A percentile compares a stretch with the other conserved stretches of the same genome.
Evolutionary conservation across 305 asterid species (phyloP).

Genomic region (Plantago lanceolata): DNA sequence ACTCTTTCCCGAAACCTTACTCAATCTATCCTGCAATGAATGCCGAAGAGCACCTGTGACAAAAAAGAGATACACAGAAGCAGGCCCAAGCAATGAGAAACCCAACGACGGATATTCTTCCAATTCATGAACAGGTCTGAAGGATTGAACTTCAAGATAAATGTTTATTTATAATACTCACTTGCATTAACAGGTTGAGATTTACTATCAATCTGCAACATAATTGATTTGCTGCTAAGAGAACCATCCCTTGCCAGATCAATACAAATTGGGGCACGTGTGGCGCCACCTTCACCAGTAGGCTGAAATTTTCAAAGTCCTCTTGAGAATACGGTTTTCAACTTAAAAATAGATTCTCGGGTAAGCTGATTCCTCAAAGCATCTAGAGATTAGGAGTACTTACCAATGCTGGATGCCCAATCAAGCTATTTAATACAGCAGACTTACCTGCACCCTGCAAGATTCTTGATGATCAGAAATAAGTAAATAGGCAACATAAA

Average conservation of each 20-base stretch:
- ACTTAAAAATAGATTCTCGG: background rate
- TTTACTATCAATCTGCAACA: slow-evolving; percentile 91
- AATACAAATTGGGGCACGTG: slow-evolving; percentile 96
- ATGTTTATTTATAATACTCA: slow-evolving; percentile 44
- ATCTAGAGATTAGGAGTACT: slow-evolving; percentile 25
- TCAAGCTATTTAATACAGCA: slow-evolving; percentile 86
- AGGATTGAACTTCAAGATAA: slow-evolving; percentile 16
- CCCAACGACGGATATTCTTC: slow-evolving; percentile 8
- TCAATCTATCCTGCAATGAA: slow-evolving; percentile 84
- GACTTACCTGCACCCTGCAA: slow-evolving; percentile 98
- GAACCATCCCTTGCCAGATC: slow-evolving; percentile 84
- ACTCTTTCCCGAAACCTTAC: slow-evolving; percentile 80
- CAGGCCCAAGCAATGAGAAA: slow-evolving; percentile 23
- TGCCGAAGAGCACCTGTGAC: slow-evolving; percentile 87
- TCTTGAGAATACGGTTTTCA: slow-evolving; percentile 7
- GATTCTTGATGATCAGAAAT: slow-evolving; percentile 24
- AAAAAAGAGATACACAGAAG: slow-evolving; percentile 23
- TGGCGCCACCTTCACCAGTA: slow-evolving; percentile 99
- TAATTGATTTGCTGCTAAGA: slow-evolving; percentile 78
- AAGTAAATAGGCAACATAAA: slow-evolving; percentile 9
- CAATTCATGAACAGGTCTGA: slow-evolving; percentile 7
- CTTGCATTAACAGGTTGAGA: slow-evolving; percentile 89
- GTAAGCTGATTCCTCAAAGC: slow-evolving; percentile 10
- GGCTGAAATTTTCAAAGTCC: slow-evolving; percentile 49
- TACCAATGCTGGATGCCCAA: slow-evolving; percentile 96